phyloP scores from a whole-genome alignment of 176 grass and related monocot genomes.

The Chloris gayana region DNA sequence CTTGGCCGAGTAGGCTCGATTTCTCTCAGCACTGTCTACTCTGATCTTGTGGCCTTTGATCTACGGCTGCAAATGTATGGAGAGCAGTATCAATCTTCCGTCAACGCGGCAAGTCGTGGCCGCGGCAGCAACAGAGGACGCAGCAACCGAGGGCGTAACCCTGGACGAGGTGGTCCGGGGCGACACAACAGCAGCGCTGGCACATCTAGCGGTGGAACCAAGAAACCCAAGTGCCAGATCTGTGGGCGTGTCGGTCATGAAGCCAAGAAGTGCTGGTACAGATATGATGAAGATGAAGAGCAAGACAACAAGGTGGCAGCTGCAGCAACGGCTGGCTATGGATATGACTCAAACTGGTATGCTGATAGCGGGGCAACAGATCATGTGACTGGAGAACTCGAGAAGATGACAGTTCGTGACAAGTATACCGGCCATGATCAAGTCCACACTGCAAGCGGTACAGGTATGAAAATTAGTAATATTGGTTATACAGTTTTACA shows the following conservation, averaged over 20 bases:
- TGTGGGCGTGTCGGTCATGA: background rate
- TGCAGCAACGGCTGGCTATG: too few relatives aligned
- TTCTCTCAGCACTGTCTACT: too few relatives aligned
- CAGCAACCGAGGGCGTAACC: too few relatives aligned
- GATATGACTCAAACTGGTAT: background rate
- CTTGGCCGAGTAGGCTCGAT: too few relatives aligned
- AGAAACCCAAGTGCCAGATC: background rate
- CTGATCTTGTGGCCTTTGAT: too few relatives aligned
- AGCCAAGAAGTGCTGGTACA: background rate
- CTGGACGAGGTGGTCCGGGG: too few relatives aligned
- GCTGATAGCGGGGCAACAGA: background rate
- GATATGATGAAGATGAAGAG: background rate
- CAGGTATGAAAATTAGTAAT: background rate
- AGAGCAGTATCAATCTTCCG: too few relatives aligned
- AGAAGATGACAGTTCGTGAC: background rate
- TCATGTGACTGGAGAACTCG: background rate
- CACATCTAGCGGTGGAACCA: too few relatives aligned
- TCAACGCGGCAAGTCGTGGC: too few relatives aligned
- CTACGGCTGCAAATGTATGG: too few relatives aligned
- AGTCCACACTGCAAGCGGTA: background rate
- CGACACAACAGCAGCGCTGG: too few relatives aligned
- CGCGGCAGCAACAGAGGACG: too few relatives aligned
- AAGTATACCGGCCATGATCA: background rate
- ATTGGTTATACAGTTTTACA: background rate
- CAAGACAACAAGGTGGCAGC: background rate